Percentiles rank a stretch among this genome's conserved stretches.
Evolutionary conservation across 2,329 filamentous ascomycete genomes (phyloP).

Genomic region (Aspergillus aculeatus): DNA sequence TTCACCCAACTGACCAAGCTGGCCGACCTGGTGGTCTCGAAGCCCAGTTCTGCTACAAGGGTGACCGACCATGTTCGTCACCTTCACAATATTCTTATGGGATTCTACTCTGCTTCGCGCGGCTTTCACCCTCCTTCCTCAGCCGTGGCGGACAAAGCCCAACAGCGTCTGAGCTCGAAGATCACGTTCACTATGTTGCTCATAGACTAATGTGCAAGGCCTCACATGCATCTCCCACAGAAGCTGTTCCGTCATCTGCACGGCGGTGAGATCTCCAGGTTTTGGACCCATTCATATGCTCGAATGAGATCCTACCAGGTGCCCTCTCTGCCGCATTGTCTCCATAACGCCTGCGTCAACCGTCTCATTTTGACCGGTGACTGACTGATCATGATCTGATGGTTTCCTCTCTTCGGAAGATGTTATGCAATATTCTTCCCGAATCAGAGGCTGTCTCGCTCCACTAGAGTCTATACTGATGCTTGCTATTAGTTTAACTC

Average conservation of each 20-base stretch:
- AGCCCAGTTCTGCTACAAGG: background rate
- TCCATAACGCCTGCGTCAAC: constrained; percentile 11
- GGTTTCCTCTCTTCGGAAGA: background rate
- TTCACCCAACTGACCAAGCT: background rate
- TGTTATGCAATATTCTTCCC: background rate
- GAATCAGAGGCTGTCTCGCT: constrained; percentile 1
- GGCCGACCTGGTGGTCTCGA: background rate
- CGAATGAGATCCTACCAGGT: constrained; percentile 18
- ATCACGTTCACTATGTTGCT: background rate
- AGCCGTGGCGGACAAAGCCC: background rate
- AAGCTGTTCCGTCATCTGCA: background rate
- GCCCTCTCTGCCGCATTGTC: constrained; percentile 11
- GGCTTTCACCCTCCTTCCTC: constrained; percentile 3
- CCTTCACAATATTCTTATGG: background rate
- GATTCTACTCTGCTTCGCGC: constrained; percentile 1
- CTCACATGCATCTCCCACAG: background rate
- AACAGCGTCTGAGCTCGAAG: background rate
- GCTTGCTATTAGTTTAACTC: background rate
- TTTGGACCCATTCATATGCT: constrained; percentile 9
- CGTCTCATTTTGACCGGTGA: background rate
- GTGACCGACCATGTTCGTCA: background rate
- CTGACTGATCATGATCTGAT: background rate
- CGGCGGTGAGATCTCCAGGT: background rate
- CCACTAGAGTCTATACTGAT: background rate
- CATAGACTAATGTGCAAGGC: background rate